These are phyloP conservation scores for Beauveria sp. DNA, from an alignment of 2,329 filamentous ascomycete species.

Conservation along the genomic window DNA sequence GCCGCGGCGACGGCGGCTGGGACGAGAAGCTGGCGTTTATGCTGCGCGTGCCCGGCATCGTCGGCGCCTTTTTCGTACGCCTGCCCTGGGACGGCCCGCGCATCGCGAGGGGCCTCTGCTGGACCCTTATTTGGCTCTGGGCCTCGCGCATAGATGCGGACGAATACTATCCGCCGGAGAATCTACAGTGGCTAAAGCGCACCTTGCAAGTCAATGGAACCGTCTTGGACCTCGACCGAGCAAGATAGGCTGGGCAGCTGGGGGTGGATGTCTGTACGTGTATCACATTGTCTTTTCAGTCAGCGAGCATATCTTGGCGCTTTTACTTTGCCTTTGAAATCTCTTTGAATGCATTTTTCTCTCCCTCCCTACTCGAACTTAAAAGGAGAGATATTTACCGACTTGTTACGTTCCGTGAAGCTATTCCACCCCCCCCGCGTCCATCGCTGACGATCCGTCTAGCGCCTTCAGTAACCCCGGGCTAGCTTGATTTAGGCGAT, in stretches of 20 bases:
- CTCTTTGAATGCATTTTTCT: neutral
- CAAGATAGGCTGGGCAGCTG: neutral
- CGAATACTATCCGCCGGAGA: neutral
- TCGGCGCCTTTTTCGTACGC: neutral
- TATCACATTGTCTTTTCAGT: neutral
- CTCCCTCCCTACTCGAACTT: no score
- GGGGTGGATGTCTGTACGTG: neutral
- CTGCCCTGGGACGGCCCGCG: constrained; percentile 2
- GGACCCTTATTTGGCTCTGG: neutral
- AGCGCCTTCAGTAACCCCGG: neutral
- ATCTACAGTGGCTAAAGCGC: neutral
- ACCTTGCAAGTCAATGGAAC: constrained; percentile 1
- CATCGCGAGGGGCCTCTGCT: neutral
- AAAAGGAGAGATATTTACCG: no score
- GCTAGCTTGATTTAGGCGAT: neutral
- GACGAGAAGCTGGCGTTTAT: neutral
- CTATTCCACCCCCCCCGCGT: neutral
- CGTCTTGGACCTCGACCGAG: neutral
- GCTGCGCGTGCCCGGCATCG: neutral
- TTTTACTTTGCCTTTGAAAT: neutral
- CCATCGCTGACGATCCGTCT: neutral
- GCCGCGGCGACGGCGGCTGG: neutral
- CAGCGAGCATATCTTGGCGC: neutral
- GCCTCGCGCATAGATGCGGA: neutral
- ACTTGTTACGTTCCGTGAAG: no score